phyloP scores from a whole-genome alignment of 805 yeast species.

The Cephaloascus fragrans region DNA sequence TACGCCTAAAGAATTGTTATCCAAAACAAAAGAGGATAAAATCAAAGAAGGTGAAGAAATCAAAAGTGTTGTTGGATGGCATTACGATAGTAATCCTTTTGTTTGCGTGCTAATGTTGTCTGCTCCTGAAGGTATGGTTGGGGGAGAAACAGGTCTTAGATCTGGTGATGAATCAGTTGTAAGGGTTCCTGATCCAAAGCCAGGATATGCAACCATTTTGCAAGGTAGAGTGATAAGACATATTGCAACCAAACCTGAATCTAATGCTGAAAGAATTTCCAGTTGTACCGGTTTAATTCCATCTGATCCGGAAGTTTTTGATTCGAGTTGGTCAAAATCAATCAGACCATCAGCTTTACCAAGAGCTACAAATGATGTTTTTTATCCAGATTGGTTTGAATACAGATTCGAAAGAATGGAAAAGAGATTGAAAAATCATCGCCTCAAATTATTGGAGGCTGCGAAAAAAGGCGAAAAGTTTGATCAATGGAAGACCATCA shows the following conservation, averaged over 20 bases:
- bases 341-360: conserved; percentile 19
- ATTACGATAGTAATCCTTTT: conserved; percentile 4
- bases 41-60: not conserved
- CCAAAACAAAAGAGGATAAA: not conserved
- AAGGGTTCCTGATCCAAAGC: conserved; percentile 25
- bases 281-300: conserved; percentile 17
- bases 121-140: conserved; percentile 4
- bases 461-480: conserved; percentile 16
- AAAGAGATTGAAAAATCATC: conserved; percentile 19
- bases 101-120: conserved; percentile 5
- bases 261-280: conserved; percentile 20
- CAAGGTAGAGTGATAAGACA: conserved; percentile 38
- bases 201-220: conserved; percentile 40
- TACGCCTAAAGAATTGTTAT: not conserved
- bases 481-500: conserved; percentile 23
- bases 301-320: conserved; percentile 13
- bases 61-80: conserved; percentile 3
- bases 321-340: conserved; percentile 18
- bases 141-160: conserved; percentile 8
- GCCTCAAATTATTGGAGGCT: conserved; percentile 11
- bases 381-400: conserved; percentile 28
- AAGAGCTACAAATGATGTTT: conserved; percentile 25
- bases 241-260: conserved; percentile 34
- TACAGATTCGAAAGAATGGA: conserved; percentile 23
- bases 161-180: conserved; percentile 6